Conservation (phyloP, 177 flowering plant species). For the Vitis hybrid region DNA sequence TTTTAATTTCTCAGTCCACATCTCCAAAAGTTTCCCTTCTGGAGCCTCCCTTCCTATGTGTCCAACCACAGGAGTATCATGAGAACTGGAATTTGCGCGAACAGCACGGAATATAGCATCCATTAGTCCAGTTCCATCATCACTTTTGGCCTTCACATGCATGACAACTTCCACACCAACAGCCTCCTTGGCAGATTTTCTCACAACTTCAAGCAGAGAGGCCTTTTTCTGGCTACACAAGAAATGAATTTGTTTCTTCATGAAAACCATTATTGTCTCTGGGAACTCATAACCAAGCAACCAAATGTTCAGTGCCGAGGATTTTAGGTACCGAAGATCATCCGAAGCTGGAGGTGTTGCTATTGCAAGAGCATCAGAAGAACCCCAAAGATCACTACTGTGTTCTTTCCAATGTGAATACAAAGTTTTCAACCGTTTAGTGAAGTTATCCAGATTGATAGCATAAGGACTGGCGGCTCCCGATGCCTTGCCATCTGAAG, state of each 20-base stretch:
- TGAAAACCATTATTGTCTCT: constrained; percentile 81
- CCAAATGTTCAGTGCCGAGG: constrained; percentile 76
- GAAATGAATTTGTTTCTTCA: constrained; percentile 68
- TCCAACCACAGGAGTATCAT: constrained; percentile 44
- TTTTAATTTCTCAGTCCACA: constrained; percentile 61
- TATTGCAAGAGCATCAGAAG: constrained; percentile 45
- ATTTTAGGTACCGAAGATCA: constrained; percentile 74
- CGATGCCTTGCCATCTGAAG: constrained; percentile 23
- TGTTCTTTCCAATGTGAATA: constrained; percentile 61
- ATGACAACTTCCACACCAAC: constrained; percentile 59
- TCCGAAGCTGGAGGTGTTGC: constrained; percentile 79
- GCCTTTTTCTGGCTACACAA: constrained; percentile 76
- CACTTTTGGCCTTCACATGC: constrained; percentile 63
- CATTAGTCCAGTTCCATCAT: constrained; percentile 57
- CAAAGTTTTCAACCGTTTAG: constrained; percentile 47
- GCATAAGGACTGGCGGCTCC: constrained; percentile 33
- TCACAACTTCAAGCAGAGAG: constrained; percentile 53
- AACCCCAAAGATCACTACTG: constrained; percentile 32
- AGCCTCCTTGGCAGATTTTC: constrained; percentile 44
- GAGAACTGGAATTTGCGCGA: constrained; percentile 15
- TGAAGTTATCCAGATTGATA: constrained; percentile 54
- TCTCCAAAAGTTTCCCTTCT: constrained; percentile 69
- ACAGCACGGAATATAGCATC: constrained; percentile 50
- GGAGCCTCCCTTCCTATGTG: constrained; percentile 66
- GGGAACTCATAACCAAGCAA: constrained; percentile 82